A percentile compares a stretch with the other conserved stretches of the same genome.
Conservation (phyloP, 352 stramenopile genomes). For the Halophytophthora polymorphica region DNA sequence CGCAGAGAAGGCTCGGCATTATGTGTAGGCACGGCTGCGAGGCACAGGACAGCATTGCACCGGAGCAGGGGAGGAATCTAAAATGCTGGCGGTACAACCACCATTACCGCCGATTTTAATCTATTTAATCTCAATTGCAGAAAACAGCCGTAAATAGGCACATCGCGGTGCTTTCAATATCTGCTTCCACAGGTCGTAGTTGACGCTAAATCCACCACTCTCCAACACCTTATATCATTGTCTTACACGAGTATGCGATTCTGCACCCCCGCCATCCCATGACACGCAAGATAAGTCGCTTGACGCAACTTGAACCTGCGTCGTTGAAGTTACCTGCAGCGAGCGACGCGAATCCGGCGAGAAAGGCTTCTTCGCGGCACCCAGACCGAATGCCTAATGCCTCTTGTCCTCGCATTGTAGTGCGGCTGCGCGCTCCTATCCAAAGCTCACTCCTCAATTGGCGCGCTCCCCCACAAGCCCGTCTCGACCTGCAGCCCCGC, state of each 20-base stretch:
- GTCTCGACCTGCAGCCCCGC: not conserved
- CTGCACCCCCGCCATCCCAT: not conserved
- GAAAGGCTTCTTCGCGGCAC: conserved; percentile 6
- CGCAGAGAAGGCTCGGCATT: too few relatives aligned
- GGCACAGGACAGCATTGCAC: too few relatives aligned
- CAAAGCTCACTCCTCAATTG: conserved; percentile 31
- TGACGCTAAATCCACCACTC: too few relatives aligned
- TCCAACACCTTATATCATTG: not conserved
- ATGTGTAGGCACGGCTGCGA: too few relatives aligned
- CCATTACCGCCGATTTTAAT: too few relatives aligned
- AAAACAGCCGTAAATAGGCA: too few relatives aligned
- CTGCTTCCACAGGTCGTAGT: too few relatives aligned
- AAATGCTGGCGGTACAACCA: too few relatives aligned
- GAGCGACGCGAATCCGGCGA: not conserved
- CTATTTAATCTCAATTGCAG: too few relatives aligned
- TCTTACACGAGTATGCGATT: not conserved
- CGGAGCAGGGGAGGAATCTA: too few relatives aligned
- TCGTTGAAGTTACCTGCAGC: conserved; percentile 15
- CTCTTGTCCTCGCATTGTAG: not conserved
- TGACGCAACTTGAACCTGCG: conserved; percentile 1
- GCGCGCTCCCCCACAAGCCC: conserved; percentile 17
- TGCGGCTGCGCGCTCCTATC: not conserved
- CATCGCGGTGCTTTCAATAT: too few relatives aligned
- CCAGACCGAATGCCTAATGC: too few relatives aligned
- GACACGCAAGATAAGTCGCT: conserved; percentile 34